A percentile compares a stretch with the other conserved stretches of the same genome.
Conservation (phyloP, 1,139 yeast genomes). For the Yarrowia galli region DNA sequence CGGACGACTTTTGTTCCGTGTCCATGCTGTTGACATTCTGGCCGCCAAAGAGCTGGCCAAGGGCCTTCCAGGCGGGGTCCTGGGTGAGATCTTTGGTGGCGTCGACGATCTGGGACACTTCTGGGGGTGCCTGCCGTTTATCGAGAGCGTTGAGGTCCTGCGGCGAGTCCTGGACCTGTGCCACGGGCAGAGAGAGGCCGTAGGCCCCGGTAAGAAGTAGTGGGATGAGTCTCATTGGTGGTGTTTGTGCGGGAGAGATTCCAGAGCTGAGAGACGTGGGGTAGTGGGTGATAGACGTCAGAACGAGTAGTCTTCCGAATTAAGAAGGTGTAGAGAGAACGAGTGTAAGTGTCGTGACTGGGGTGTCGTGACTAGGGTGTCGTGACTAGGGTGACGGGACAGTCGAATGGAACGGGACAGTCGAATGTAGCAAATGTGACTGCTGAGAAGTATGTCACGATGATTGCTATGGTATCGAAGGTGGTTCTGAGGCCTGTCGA, state of each 20-base stretch:
- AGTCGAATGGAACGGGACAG: neutral
- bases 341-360: constrained; percentile 1
- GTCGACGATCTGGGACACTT: constrained; percentile 13
- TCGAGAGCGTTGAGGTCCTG: neutral
- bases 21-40: neutral
- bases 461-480: neutral
- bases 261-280: neutral
- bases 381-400: neutral
- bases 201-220: constrained; percentile 4
- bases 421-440: neutral
- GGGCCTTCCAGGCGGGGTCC: constrained; percentile 12
- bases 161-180: neutral
- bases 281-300: neutral
- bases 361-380: neutral
- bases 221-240: constrained; percentile 6
- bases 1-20: constrained; percentile 2
- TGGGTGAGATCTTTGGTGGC: constrained; percentile 22
- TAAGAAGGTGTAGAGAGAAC: neutral
- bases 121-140: neutral
- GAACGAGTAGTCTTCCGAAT: neutral
- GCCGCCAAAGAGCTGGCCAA: neutral
- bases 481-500: neutral
- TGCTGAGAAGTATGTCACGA: neutral
- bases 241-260: too few species aligned
- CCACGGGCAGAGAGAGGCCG: constrained; percentile 2